phyloP scores from a whole-genome alignment of 1,284 basidiomycete species.

The Cryptococcus sp. region DNA sequence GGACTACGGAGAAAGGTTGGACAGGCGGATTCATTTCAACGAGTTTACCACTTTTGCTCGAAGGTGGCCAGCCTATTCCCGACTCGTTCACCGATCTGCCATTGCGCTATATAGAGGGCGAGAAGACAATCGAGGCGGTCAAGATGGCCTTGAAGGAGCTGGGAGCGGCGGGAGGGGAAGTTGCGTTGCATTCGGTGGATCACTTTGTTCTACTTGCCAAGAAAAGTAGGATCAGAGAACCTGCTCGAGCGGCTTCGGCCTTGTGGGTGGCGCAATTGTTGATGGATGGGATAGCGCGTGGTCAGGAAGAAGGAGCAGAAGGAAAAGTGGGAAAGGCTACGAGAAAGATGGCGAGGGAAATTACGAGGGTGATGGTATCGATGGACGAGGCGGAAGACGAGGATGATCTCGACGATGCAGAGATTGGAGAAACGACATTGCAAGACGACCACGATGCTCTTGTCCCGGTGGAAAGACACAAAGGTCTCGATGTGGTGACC shows the following conservation, averaged over 20 bases:
- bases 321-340: conserved; percentile 50
- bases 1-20: conserved; percentile 45
- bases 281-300: conserved; percentile 62
- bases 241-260: conserved; percentile 58
- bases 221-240: conserved; percentile 36
- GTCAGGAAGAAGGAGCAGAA: conserved; percentile 36
- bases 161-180: conserved; percentile 61
- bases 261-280: conserved; percentile 75
- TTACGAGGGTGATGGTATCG: conserved; percentile 61
- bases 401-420: conserved; percentile 57
- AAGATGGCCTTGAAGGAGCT: conserved; percentile 65
- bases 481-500: conserved; percentile 50
- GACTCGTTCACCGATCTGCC: conserved; percentile 46
- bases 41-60: conserved; percentile 5
- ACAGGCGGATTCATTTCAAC: conserved; percentile 22
- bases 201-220: conserved; percentile 65
- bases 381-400: conserved; percentile 70
- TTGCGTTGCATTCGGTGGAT: conserved; percentile 67
- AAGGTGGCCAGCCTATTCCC: conserved; percentile 35
- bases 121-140: conserved; percentile 55
- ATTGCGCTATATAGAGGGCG: conserved; percentile 59
- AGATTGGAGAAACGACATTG: conserved; percentile 42
- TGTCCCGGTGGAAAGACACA: conserved; percentile 54
- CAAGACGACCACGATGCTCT: conserved; percentile 23
- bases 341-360: conserved; percentile 59